Evolutionary conservation across 2,329 filamentous ascomycete species (phyloP), one percentile per base, ranked within the genome.

Genomic region (Leptographium flavum): DNA sequence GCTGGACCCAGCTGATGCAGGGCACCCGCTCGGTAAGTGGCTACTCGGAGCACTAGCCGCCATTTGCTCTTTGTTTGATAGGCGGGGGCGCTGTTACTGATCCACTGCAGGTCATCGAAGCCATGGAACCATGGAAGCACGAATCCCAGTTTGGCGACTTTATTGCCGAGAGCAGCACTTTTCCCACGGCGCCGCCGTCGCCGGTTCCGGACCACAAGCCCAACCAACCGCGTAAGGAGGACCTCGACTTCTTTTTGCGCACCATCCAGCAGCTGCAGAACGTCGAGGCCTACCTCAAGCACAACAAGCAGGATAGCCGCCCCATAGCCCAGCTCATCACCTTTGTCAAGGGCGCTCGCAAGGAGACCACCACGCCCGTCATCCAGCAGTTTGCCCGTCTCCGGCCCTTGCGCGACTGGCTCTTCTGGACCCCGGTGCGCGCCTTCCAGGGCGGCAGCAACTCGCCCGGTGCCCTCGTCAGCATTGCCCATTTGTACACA

Each of bases 361-460:
- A 83, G 59, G 78, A 85, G 52, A 77, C 79, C 57, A 77, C 80
- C 5, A 72, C 73, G 13, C 72, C 83, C 51, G 77, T 79, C 22
- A 78, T 87, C 22, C 80, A 93, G 58, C 86, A 94, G 57, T 96
- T 95, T 59, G 83, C 87, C 56, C 83, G 88, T 52, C 76, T 96
- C 11, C 88, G 93, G 52, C 81, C 86, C 10, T 73, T 98, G 48
- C 76, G 88, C 45, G 84, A 85, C 54, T 95, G 90, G 87, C 75
- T 96, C 15, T 94, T 96, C 64, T 96, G 90, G 87, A 77, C 94
- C 45, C 92, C 92, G 1, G 80, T 94, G 30, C 79, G 80, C 53
- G 82, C 88, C 55, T 72, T 95, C 23, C 82, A 90, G 58, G 78
- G 80, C 52, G 83, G 81, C 39, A 78, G 81, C 42, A 76, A 77